Base-by-base conservation (phyloP, 2,329 filamentous ascomycete genomes). In the Fusarium hainanense region DNA sequence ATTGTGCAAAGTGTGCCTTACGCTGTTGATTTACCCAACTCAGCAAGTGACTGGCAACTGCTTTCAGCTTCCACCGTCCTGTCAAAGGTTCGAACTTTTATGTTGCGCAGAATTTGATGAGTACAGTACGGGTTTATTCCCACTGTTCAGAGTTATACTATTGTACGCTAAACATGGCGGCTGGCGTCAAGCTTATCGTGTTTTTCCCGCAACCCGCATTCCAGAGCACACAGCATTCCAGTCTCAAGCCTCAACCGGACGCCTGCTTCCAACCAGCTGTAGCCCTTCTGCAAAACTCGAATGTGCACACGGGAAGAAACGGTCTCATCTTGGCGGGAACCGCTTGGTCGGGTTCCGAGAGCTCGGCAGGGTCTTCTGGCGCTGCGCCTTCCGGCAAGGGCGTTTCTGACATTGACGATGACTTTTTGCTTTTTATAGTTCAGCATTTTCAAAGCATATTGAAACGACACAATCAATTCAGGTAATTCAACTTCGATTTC, bases 331-430 rank as follows among this genome's bases (percentile, higher is more conserved):
- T 66, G 49, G 63, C 58, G 56, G 56, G 42, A 66, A 64, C 64
- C 67, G 21, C 18, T 52, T 37, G 52, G 37, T 47, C 47, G 62
- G 68, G 43, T 60, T 56, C 47, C 27, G 56, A 63, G 48, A 55
- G 58, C 34, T 56, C 28, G 42, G 50, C 56, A 64, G 46, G 47
- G 54, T 64, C 58, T 49, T 61, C n/a, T 68, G 58, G 60, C 60
- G 58, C 58, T 56, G 61, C 61, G 51, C 56, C 52, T 66, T 40
- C 40, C 12, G 21, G 56, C 48, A 51, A 27, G 16, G 27, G 42
- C 42, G 23, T 37, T 61, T 52, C 27, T 32, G 16, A 11, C 21
- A 23, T 44, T 57, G 11, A 10, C 18, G 8, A 37, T 43, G 34
- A n/a, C 14, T 21, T 9, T 25, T 9, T 23, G 27, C 23, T 42